Base-by-base conservation (phyloP, 2,329 filamentous ascomycete species). In the Knufia petricola region DNA sequence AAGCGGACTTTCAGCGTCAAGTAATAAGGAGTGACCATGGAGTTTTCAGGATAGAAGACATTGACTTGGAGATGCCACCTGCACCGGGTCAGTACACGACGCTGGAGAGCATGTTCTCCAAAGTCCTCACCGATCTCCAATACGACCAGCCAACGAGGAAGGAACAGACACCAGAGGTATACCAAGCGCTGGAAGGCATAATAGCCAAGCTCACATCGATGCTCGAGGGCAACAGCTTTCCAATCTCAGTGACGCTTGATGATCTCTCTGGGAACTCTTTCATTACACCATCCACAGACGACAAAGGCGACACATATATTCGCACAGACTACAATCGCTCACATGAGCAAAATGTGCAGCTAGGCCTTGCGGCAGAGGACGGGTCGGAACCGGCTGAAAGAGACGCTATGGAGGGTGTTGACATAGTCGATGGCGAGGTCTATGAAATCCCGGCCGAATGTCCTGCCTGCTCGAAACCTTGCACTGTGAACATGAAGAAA, bases 401-500 rank as follows among this genome's bases (percentile, higher is more conserved):
- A 12, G 58, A 56, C 21, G 73, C 77, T 28, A 73, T 78, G 12
- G 73, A 77, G 2, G 78, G 84, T 37, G 83, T 86, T 24, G 84
- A 94, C n/a, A 92, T 96, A 59, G 76, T 92, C 41, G 87, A 94
- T 55, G 85, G 94, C 64, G 84, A 95, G 65, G 85, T 95, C 23
- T 96, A 96, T 72, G 82, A 81, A 51, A 92, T 98, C 69, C 90
- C 90, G 2, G 84, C 89, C 4, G 85, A 81, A 50, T 98, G 92
- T 66, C 92, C 92, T 0, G 90, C 87, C 53, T 98, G 92, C 73
- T 82, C 82, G 61, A 85, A 85, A 66, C 71, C 80, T 3, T 95
- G 89, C 69, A 81, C 81, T 3, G 94, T 94, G 8, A 89, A 95
- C 67, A 95, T 95, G 87, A 95, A 95, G 73, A 94, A 95, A 83